Evolutionary conservation across 805 yeast species (phyloP).

Genomic region (Schizosaccharomyces japonicus): DNA sequence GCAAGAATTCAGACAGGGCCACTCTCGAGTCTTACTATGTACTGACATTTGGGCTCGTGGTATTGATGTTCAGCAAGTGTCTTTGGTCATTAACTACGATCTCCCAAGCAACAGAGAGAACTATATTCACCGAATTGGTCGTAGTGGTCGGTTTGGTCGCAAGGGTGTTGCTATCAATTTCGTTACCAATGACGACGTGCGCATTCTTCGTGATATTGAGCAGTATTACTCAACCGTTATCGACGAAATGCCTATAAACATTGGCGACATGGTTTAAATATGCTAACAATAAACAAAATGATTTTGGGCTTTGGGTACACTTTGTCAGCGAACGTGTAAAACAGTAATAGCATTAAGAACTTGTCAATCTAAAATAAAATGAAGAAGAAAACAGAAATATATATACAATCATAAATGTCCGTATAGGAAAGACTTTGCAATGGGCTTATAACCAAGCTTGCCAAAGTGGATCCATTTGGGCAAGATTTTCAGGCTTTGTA

Average conservation of each 20-base stretch:
- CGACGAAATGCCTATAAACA: conserved; percentile 64
- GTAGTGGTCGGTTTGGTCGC: conserved; percentile 96
- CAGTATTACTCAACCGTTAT: conserved; percentile 72
- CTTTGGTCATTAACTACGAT: conserved; percentile 84
- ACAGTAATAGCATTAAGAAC: no score
- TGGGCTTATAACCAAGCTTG: conserved; percentile 83
- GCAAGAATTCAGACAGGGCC: conserved; percentile 88
- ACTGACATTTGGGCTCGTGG: conserved; percentile 96
- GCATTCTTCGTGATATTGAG: conserved; percentile 63
- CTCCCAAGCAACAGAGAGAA: conserved; percentile 74
- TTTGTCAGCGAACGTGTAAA: no score
- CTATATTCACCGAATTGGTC: conserved; percentile 92
- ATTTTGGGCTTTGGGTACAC: no score
- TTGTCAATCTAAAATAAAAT: no score
- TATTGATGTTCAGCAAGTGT: conserved; percentile 92
- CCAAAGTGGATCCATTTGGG: conserved; percentile 77
- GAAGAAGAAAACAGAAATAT: no score
- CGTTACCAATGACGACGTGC: conserved; percentile 56
- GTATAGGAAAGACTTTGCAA: no score
- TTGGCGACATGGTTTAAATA: no score
- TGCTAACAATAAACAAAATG: no score
- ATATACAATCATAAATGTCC: no score
- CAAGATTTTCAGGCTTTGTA: conserved; percentile 79
- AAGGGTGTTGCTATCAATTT: conserved; percentile 95
- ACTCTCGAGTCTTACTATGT: conserved; percentile 73